A percentile compares a stretch with the other conserved stretches of the same genome.
Conservation (phyloP, 169 alveolate species). For the Babesia bigemina region DNA sequence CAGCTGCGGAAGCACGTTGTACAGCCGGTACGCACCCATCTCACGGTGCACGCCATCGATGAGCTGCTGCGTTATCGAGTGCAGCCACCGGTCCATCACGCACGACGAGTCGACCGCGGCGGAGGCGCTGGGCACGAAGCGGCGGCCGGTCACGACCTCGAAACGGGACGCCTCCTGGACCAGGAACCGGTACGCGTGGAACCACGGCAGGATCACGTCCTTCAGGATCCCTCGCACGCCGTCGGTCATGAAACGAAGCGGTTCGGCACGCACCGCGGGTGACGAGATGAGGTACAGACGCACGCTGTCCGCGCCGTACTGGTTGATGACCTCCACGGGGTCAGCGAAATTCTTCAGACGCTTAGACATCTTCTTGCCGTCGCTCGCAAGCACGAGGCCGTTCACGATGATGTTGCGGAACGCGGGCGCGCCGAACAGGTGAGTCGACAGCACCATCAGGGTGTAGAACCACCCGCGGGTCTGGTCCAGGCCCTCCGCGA, state of each 20-base stretch:
- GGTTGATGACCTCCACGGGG: conserved; percentile 88
- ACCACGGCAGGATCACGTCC: conserved; percentile 98
- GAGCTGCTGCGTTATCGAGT: conserved; percentile 86
- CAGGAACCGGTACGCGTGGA: conserved; percentile 92
- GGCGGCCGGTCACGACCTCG: conserved; percentile 79
- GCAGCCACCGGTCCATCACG: conserved; percentile 95
- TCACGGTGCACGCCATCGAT: conserved; percentile 88
- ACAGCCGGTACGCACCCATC: conserved; percentile 94
- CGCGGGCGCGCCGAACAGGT: conserved; percentile 90
- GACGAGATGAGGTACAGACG: conserved; percentile 93
- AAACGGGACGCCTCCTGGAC: conserved; percentile 93
- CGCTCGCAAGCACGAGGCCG: conserved; percentile 94
- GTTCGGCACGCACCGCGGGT: conserved; percentile 97
- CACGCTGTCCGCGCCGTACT: conserved; percentile 94
- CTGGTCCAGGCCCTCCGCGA: conserved; percentile 99
- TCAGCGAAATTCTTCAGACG: conserved; percentile 96
- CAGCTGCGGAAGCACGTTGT: conserved; percentile 93
- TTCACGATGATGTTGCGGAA: conserved; percentile 93
- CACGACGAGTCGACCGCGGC: conserved; percentile 74
- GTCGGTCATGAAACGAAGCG: conserved; percentile 89
- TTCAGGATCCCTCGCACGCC: conserved; percentile 93
- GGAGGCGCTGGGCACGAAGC: conserved; percentile 82
- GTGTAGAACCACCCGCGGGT: conserved; percentile 99
- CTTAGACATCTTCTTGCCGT: conserved; percentile 98
- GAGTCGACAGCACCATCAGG: conserved; percentile 91